Evolutionary conservation across 371 early-diverging fungal genomes (phyloP), one percentile per base, ranked within the genome.

Genomic region (Dipsacomyces acuminosporus): DNA sequence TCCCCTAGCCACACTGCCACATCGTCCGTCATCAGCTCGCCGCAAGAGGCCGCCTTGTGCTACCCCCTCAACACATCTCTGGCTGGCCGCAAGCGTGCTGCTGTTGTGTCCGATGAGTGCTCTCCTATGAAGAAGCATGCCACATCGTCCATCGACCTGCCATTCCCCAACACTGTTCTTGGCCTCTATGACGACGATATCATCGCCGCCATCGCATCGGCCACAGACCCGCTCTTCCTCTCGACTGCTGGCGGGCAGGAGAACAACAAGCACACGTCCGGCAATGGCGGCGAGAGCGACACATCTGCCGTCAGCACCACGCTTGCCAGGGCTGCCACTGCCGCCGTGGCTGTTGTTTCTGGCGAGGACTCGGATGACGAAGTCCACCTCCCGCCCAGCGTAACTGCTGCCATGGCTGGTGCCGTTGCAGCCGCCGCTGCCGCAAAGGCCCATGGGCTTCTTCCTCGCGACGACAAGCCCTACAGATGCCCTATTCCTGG

Each of bases 401-500:
- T 73, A 51, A 73, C 63, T 1, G 74, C 74, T 2, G 74, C 74
- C 35, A 74, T 73, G 74, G 74, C 74, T 8, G 74, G 74, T 19
- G 74, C 74, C 2, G 75, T 64, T 40, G 73, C 73, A 7, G 70
- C 69, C 8, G 75, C 73, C 0, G 66, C 64, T 6, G 74, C 74
- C 0, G 74, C 74, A 43, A 65, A 72, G 45, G 62, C 65, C 7
- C 63, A 73, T 34, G 67, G 74, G 8, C 56, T 72, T 43, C 20
- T 66, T 41, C 74, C 56, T 18, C 70, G 67, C 45, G 74, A 73
- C 48, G 85, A 84, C 59, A 87, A 85, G 73, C 88, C 88, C 30
- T 84, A 87, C 76, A 82, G 84, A 22, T 95, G 96, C 71, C 76
- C 82, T 9, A 80, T 93, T 2, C 61, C 66, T 18, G 89, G 87